Evolutionary conservation across 129 eudicot species (phyloP).

Genomic region (Calendula officinalis): DNA sequence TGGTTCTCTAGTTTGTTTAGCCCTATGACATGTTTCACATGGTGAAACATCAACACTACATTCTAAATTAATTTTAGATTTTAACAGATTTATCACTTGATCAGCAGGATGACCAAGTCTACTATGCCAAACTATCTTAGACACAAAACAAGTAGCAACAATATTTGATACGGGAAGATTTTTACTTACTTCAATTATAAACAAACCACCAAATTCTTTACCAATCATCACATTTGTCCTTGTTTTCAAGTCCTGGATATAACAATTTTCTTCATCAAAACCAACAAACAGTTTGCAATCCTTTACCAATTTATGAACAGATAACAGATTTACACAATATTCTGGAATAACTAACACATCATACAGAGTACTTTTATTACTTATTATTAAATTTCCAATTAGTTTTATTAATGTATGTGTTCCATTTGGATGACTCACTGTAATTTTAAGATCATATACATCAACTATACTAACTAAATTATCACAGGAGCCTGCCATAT

Average conservation of each 20-base stretch:
- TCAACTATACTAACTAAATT: neutral
- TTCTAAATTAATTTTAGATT: too few relatives aligned
- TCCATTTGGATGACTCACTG: neutral
- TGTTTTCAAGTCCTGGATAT: neutral
- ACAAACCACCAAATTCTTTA: neutral
- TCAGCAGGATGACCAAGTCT: slow-evolving; percentile 7
- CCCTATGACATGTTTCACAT: neutral
- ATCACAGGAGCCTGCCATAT: neutral
- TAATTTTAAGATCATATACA: neutral
- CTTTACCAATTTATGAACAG: neutral
- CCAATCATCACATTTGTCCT: neutral
- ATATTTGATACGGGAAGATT: neutral
- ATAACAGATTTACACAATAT: neutral
- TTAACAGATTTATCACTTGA: too few relatives aligned
- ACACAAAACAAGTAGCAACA: neutral
- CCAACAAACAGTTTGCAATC: neutral
- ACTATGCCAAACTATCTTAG: neutral
- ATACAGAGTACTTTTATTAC: neutral
- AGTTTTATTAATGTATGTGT: neutral
- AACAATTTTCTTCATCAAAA: neutral
- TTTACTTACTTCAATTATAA: neutral
- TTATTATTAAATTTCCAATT: neutral
- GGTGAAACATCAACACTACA: neutral
- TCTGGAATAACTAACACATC: neutral
- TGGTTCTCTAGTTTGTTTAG: neutral